Conservation (phyloP, 2,329 filamentous ascomycete genomes). For the Alternaria atra region DNA sequence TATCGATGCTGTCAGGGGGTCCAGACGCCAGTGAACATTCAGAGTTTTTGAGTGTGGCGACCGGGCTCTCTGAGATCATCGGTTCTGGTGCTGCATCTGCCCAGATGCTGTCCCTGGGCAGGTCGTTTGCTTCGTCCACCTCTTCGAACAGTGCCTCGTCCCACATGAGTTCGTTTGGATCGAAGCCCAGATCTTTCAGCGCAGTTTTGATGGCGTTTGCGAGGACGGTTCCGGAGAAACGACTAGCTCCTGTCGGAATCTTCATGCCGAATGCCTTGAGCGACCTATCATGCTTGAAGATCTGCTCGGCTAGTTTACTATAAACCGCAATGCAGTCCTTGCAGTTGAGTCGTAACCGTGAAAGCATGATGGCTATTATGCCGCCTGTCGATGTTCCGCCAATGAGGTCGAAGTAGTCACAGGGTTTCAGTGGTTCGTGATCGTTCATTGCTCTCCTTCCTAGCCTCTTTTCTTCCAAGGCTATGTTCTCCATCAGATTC, state of each 20-base stretch:
- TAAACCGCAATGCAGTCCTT: slow-evolving; percentile 52
- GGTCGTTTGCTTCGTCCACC: slow-evolving; percentile 33
- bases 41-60: slow-evolving; percentile 30
- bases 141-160: slow-evolving; percentile 53
- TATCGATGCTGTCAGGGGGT: slow-evolving; percentile 9
- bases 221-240: slow-evolving; percentile 50
- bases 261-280: slow-evolving; percentile 48
- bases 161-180: slow-evolving; percentile 52
- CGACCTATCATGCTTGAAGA: slow-evolving; percentile 51
- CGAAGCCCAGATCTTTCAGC: slow-evolving; percentile 43
- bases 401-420: slow-evolving; percentile 54
- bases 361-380: slow-evolving; percentile 53
- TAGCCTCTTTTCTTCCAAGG: slow-evolving; percentile 50
- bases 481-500: slow-evolving; percentile 52
- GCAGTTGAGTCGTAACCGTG: slow-evolving; percentile 49
- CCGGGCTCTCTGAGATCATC: slow-evolving; percentile 40
- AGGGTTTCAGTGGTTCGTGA: slow-evolving; percentile 45
- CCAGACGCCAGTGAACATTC: slow-evolving; percentile 20
- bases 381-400: slow-evolving; percentile 53
- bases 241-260: slow-evolving; percentile 46
- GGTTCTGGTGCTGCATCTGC: slow-evolving; percentile 32
- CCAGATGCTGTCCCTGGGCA: slow-evolving; percentile 49
- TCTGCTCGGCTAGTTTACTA: slow-evolving; percentile 46
- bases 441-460: slow-evolving; percentile 38
- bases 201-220: slow-evolving; percentile 50